Conservation (phyloP, 176 grass and related monocot genomes). For the Cenchrus fungigraminus region DNA sequence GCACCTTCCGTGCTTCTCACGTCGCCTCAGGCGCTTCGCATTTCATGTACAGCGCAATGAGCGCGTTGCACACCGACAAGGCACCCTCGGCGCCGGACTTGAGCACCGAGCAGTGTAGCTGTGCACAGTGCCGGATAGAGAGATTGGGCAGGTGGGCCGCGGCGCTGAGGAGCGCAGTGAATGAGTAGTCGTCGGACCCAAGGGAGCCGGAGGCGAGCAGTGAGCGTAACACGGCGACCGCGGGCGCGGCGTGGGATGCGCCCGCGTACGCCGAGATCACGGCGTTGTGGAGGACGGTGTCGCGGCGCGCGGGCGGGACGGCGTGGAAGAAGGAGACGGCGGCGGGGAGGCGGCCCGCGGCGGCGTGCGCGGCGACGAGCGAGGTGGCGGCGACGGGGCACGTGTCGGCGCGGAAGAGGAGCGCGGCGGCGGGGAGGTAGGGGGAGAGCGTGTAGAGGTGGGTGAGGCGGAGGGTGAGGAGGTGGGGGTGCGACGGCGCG, state of each 20-base stretch:
- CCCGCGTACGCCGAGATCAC: conserved; percentile 79
- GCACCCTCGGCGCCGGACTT: conserved; percentile 51
- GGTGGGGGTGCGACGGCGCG: conserved; percentile 56
- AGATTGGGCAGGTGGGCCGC: conserved; percentile 53
- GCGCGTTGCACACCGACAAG: conserved; percentile 77
- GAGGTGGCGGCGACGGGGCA: conserved; percentile 67
- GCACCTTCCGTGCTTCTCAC: conserved; percentile 54
- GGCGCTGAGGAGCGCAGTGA: conserved; percentile 81
- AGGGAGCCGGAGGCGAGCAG: conserved; percentile 49
- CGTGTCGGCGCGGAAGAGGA: conserved; percentile 54
- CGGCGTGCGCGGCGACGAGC: conserved; percentile 63
- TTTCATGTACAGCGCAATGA: conserved; percentile 73
- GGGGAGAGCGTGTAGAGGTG: conserved; percentile 80
- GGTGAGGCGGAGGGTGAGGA: conserved; percentile 85
- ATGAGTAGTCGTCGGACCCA: conserved; percentile 72
- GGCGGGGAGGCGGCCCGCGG: conserved; percentile 54
- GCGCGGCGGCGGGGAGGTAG: conserved; percentile 63
- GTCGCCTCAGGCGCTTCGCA: conserved; percentile 35
- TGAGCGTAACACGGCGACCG: conserved; percentile 53
- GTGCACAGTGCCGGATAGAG: conserved; percentile 46
- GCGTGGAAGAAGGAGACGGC: conserved; percentile 66
- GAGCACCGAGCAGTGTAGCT: conserved; percentile 68
- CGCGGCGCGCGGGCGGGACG: conserved; percentile 58
- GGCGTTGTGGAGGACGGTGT: conserved; percentile 88
- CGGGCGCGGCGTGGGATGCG: conserved; percentile 49